Percentiles rank a stretch among this genome's conserved stretches.
phyloP scores from a whole-genome alignment of 2,329 filamentous ascomycete species.

The Alternaria metachromatica region DNA sequence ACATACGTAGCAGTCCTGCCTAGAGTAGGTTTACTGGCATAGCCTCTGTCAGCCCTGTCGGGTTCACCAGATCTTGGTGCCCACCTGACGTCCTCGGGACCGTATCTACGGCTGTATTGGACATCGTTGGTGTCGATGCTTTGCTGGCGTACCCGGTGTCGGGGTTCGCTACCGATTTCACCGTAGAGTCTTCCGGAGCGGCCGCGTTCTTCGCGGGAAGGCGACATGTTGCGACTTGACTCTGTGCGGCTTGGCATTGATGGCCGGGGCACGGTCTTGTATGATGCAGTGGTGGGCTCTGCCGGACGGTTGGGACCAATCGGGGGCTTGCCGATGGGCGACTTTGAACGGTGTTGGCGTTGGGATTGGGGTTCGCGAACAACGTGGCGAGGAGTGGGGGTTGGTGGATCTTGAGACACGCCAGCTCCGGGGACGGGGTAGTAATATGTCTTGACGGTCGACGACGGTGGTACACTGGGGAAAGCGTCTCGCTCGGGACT shows the following conservation, averaged over 20 bases:
- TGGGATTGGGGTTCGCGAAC: conserved; percentile 41
- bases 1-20: conserved; percentile 37
- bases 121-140: conserved; percentile 44
- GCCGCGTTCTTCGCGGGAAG: conserved; percentile 35
- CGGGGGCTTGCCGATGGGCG: conserved; percentile 41
- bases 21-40: conserved; percentile 32
- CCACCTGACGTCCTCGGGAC: conserved; percentile 49
- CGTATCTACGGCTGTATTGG: conserved; percentile 37
- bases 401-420: conserved; percentile 29
- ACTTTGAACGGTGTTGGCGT: conserved; percentile 33
- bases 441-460: conserved; percentile 31
- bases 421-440: conserved; percentile 35
- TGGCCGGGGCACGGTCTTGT: conserved; percentile 17
- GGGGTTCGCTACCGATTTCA: conserved; percentile 26
- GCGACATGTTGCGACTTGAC: conserved; percentile 34
- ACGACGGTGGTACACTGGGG: conserved; percentile 27
- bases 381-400: conserved; percentile 40
- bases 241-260: conserved; percentile 27
- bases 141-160: conserved; percentile 27
- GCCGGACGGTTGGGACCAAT: conserved; percentile 41
- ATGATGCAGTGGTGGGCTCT: conserved; percentile 19
- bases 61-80: conserved; percentile 30
- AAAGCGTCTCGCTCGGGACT: conserved; percentile 30
- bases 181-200: conserved; percentile 34
- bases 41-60: conserved; percentile 31